These are phyloP conservation scores for Cercophora samala DNA, from an alignment of 495 filamentous ascomycete genomes.

Conservation along the genomic window DNA sequence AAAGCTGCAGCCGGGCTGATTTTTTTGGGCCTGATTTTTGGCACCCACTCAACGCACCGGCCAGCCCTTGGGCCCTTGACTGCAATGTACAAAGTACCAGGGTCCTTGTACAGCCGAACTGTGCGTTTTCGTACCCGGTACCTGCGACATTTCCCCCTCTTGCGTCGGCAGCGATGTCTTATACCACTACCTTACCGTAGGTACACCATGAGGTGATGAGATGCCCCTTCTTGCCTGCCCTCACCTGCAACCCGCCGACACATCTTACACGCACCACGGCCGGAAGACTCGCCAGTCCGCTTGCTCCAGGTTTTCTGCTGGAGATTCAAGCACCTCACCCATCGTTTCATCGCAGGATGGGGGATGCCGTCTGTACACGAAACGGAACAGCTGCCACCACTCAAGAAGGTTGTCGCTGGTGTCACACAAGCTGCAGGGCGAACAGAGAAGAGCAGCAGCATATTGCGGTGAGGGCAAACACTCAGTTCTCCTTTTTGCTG, in stretches of 20 bases:
- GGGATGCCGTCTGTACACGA: no score
- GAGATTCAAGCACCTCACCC: no score
- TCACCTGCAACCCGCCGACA: slow-evolving; percentile 9
- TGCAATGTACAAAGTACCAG: slow-evolving; percentile 20
- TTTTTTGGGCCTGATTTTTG: slow-evolving; percentile 32
- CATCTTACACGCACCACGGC: slow-evolving; percentile 4
- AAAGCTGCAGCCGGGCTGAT: slow-evolving; percentile 35
- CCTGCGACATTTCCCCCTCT: slow-evolving; percentile 9
- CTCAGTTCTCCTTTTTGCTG: no score
- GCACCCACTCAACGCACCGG: slow-evolving; percentile 20
- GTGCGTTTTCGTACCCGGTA: slow-evolving; percentile 25
- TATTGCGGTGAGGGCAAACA: no score
- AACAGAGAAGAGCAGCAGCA: neutral
- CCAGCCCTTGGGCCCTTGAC: slow-evolving; percentile 10
- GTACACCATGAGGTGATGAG: neutral
- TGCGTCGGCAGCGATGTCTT: neutral
- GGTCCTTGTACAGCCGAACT: slow-evolving; percentile 18
- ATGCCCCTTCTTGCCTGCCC: neutral
- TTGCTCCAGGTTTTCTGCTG: neutral
- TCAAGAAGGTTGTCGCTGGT: neutral
- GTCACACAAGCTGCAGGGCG: neutral
- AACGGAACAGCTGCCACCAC: no score
- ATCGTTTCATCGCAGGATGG: no score
- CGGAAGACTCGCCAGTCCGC: no score
- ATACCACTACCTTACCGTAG: no score